Evolutionary conservation across 208 protist genomes (phyloP).

Genomic region (Tritrichomonas foetus): DNA sequence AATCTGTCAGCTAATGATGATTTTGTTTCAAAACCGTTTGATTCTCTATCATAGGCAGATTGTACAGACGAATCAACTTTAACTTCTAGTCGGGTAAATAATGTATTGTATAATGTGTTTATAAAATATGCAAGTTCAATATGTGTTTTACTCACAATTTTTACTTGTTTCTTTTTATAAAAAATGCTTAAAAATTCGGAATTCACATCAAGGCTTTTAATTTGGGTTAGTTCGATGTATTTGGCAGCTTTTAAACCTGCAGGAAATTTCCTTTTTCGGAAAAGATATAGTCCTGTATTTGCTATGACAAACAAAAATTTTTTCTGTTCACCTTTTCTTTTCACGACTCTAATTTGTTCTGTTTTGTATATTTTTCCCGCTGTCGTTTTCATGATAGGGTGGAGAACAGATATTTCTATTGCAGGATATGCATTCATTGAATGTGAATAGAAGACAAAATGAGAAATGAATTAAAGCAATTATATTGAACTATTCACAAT

Average conservation of each 20-base stretch:
- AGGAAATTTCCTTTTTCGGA: not conserved
- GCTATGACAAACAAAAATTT: not conserved
- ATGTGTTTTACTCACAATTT: not conserved
- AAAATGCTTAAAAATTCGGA: not conserved
- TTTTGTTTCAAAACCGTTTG: not conserved
- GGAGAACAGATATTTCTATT: not conserved
- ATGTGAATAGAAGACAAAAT: not conserved
- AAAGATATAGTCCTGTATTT: not conserved
- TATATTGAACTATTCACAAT: too few relatives aligned
- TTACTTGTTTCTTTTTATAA: not conserved
- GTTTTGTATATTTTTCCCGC: not conserved
- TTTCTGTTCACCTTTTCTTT: not conserved
- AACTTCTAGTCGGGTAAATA: not conserved
- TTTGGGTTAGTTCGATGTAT: not conserved
- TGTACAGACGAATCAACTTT: not conserved
- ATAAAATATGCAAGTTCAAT: not conserved
- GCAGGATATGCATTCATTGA: not conserved
- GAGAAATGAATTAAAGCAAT: not conserved
- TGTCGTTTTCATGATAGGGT: not conserved
- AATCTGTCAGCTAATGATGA: not conserved
- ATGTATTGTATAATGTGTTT: not conserved
- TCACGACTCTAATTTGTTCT: not conserved
- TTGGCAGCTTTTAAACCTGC: not conserved
- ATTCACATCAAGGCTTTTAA: not conserved
- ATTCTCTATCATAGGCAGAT: not conserved